These are phyloP conservation scores for Noccaea bulbosa DNA, from an alignment of 345 rosid species.

Conservation along the genomic window DNA sequence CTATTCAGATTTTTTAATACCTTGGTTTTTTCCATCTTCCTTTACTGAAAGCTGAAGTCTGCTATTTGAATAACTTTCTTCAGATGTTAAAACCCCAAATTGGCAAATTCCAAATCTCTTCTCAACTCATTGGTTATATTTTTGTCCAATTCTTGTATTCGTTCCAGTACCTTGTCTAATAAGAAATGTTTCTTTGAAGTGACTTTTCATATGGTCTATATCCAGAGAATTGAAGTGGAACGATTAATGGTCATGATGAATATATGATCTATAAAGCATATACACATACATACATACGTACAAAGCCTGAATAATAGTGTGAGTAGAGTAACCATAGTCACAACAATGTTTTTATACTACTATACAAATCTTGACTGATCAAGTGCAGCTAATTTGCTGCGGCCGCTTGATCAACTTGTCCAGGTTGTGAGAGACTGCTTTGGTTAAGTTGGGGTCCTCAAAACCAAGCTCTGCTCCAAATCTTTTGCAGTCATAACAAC, in stretches of 20 bases:
- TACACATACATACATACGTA: conserved; percentile 39
- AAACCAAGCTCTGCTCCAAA: conserved; percentile 78
- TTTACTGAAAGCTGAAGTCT: neutral
- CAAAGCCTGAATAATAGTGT: conserved; percentile 28
- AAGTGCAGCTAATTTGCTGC: conserved; percentile 61
- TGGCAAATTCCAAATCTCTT: neutral
- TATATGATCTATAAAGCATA: conserved; percentile 25
- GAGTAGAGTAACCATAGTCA: conserved; percentile 35
- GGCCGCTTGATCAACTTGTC: conserved; percentile 64
- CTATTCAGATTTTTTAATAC: neutral
- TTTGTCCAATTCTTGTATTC: neutral
- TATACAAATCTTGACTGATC: conserved; percentile 46
- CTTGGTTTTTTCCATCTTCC: neutral
- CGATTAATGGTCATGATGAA: conserved; percentile 7
- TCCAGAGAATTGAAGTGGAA: conserved; percentile 22
- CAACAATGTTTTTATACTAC: conserved; percentile 36
- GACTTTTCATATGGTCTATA: neutral
- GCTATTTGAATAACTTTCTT: neutral
- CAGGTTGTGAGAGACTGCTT: conserved; percentile 74
- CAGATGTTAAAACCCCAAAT: too few species aligned
- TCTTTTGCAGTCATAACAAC: conserved; percentile 47
- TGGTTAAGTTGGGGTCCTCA: conserved; percentile 85
- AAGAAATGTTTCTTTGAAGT: conserved; percentile 3
- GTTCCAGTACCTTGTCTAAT: neutral
- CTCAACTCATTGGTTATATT: neutral